Percentiles rank a stretch among this genome's conserved stretches.
phyloP scores from a whole-genome alignment of 331 rosid genomes.

The Phaseolus coccineus region DNA sequence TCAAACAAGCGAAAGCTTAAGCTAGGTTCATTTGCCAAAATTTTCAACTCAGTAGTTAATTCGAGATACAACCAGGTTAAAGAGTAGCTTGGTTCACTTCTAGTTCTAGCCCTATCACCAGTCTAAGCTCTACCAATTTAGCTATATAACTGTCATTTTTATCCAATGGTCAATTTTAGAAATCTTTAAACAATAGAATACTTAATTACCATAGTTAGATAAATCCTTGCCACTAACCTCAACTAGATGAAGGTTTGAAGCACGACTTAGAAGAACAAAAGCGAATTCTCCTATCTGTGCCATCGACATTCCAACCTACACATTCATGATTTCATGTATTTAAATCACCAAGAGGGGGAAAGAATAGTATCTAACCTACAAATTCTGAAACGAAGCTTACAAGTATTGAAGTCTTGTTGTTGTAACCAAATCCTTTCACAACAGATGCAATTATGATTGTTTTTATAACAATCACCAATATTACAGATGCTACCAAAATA shows the following conservation, averaged over 20 bases:
- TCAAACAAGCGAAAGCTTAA: background rate
- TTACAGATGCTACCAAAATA: conserved; percentile 90
- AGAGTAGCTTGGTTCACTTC: background rate
- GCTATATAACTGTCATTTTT: conserved; percentile 12
- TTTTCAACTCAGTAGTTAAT: background rate
- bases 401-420: conserved; percentile 85
- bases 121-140: conserved; percentile 13
- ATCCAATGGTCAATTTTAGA: conserved; percentile 26
- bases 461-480: conserved; percentile 85
- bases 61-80: background rate
- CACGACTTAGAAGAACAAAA: conserved; percentile 98
- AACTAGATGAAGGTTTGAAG: conserved; percentile 97
- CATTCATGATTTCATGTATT: conserved; percentile 37
- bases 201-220: conserved; percentile 4
- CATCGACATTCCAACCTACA: conserved; percentile 91
- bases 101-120: conserved; percentile 3
- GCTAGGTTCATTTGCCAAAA: conserved; percentile 5
- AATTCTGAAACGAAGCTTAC: conserved; percentile 63
- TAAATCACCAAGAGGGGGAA: conserved; percentile 24
- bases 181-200: conserved; percentile 26
- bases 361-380: conserved; percentile 29
- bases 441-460: conserved; percentile 77
- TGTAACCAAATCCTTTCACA: conserved; percentile 96
- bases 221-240: conserved; percentile 66
- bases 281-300: conserved; percentile 99